Conservation (phyloP, 139 green algal species). For the Micromonas pusilla region DNA sequence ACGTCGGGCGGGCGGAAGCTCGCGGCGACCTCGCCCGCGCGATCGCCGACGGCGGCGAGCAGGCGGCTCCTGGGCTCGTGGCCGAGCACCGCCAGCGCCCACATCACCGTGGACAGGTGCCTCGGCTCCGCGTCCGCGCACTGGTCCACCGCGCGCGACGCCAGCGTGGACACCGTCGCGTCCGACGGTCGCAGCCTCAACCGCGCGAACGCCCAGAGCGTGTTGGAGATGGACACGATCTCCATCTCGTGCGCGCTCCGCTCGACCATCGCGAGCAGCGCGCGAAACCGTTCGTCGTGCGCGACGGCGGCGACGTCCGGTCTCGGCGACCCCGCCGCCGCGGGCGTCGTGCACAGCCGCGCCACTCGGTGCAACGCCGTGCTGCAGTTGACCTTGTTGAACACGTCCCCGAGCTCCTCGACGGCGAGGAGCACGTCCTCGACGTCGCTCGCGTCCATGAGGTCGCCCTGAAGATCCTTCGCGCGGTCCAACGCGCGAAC, state of each 20-base stretch:
- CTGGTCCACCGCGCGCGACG: neutral
- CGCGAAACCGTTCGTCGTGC: slow-evolving; percentile 1
- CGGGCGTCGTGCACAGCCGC: neutral
- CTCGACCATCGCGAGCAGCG: neutral
- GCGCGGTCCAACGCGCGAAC: slow-evolving; percentile 6
- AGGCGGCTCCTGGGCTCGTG: slow-evolving; percentile 10
- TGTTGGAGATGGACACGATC: slow-evolving; percentile 4
- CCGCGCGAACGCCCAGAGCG: slow-evolving; percentile 8
- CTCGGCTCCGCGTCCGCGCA: neutral
- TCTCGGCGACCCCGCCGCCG: neutral
- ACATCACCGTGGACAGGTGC: neutral
- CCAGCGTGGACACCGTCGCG: neutral
- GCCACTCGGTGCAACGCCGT: slow-evolving; percentile 16
- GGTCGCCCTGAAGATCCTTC: slow-evolving; percentile 19
- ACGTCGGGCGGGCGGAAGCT: slow-evolving; percentile 12
- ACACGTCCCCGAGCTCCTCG: slow-evolving; percentile 4
- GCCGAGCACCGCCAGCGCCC: slow-evolving; percentile 12
- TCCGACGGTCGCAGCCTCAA: too few species aligned
- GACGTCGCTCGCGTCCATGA: slow-evolving; percentile 12
- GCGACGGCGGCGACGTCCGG: neutral
- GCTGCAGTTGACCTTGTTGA: slow-evolving; percentile 20
- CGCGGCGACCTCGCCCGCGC: neutral
- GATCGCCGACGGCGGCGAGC: neutral
- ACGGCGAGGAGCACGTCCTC: neutral
- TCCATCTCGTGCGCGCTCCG: neutral